Base-by-base conservation (phyloP, 2,329 filamentous ascomycete species). In the Cyphellophora attinorum region DNA sequence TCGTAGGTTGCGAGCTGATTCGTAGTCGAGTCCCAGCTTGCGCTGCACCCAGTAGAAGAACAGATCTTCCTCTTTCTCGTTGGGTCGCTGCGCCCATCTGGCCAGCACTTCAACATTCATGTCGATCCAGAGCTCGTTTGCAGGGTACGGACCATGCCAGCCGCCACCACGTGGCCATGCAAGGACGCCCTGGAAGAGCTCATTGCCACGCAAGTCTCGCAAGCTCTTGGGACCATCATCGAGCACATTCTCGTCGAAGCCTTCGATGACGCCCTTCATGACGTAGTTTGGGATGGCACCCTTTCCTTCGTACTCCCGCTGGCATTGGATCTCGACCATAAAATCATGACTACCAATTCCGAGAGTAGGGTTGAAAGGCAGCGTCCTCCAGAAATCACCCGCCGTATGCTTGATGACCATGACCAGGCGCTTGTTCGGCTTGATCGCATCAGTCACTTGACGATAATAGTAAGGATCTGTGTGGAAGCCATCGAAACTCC, bases 401-500 rank as follows among this genome's bases (percentile, higher is more conserved):
- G 8, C n/a, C 8, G 21, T 25, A 25, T 25, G 21, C 21, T 25
- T 25, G 21, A 25, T 25, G 21, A 25, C 21, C 21, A 25, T 25
- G 21, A 25, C 21, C 21, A 25, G n/a, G n/a, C n/a, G 8, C 8
- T 8, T 8, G n/a, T 25, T 8, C 21, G 21, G 21, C 21, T 25
- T n/a, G 21, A 25, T 25, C n/a, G 21, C 21, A n/a, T 25, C 21
- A n/a, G 21, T n/a, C 21, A 25, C 21, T 25, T 8, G 8, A n/a
- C 8, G 21, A 25, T 25, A 25, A n/a, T 25, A 25, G 21, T n/a
- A 8, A n/a, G 21, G 21, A n/a, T 25, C 21, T 25, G 21, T 25
- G n/a, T 25, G 21, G n/a, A 25, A 25, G 21, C 21, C 21, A 25
- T 25, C 21, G n/a, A 25, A 25, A n/a, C 21, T 25, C 21, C 21